Conservation (phyloP, 2,329 filamentous ascomycete species). For the Penicillium nordicum region DNA sequence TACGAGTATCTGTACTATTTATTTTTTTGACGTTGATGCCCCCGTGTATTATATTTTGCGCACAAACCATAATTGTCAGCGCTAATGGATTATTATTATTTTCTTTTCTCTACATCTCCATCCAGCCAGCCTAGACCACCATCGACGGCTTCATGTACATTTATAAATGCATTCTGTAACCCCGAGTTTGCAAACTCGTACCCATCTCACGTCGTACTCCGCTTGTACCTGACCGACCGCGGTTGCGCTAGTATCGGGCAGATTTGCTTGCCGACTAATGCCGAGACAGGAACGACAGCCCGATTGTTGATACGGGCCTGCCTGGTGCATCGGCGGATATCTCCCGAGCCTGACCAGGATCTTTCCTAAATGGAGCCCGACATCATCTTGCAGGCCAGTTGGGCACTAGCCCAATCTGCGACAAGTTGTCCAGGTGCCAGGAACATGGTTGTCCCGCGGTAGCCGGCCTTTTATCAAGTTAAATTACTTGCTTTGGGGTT, state of each 20-base stretch:
- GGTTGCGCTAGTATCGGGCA: conserved; percentile 22
- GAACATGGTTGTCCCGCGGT: conserved; percentile 8
- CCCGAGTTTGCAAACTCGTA: neutral
- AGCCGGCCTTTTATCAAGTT: neutral
- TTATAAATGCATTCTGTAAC: neutral
- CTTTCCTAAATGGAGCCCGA: conserved; percentile 11
- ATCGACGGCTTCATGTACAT: neutral
- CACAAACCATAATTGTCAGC: conserved; percentile 6
- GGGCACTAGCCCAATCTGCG: conserved; percentile 15
- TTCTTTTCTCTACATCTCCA: neutral
- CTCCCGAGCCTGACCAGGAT: conserved; percentile 10
- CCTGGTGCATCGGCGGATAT: conserved; percentile 13
- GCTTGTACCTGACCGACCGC: conserved; percentile 9
- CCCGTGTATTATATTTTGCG: conserved; percentile 12
- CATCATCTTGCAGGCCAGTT: conserved; percentile 20
- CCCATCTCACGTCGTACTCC: conserved; percentile 2
- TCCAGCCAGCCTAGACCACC: conserved; percentile 11
- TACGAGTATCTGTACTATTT: conserved; percentile 14
- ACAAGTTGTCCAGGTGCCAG: conserved; percentile 7
- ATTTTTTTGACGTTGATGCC: conserved; percentile 19
- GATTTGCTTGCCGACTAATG: conserved; percentile 24
- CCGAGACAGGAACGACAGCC: conserved; percentile 20
- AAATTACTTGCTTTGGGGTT: neutral
- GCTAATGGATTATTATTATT: neutral
- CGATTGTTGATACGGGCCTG: conserved; percentile 15